Conservation (phyloP, 768 basidiomycete genomes). For the Trametes sanguinea region DNA sequence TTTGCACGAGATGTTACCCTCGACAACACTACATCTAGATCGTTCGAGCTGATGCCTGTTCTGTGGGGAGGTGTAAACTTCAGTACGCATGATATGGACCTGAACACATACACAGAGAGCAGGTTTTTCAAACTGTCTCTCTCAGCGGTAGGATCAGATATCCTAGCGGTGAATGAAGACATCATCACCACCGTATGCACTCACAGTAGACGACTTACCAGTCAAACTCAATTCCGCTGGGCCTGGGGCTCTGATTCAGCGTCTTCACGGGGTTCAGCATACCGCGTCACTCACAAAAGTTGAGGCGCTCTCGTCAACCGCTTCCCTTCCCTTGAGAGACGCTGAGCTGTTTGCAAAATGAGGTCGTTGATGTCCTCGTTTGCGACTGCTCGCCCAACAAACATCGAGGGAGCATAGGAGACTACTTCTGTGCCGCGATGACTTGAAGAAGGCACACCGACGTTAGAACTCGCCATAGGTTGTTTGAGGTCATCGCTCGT, state of each 20-base stretch:
- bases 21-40: constrained; percentile 17
- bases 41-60: constrained; percentile 15
- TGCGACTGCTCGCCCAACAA: neutral
- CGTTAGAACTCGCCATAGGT: neutral
- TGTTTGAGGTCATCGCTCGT: neutral
- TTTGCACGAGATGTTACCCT: neutral
- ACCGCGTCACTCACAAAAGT: constrained; percentile 20
- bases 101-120: constrained; percentile 17
- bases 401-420: neutral
- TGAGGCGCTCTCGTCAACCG: constrained; percentile 21
- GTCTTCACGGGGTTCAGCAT: neutral
- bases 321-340: constrained; percentile 21
- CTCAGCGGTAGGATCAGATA: constrained; percentile 15
- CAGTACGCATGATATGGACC: too few species aligned
- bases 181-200: neutral
- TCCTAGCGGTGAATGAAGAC: constrained; percentile 9
- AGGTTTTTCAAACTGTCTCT: constrained; percentile 10
- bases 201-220: constrained; percentile 15
- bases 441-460: neutral
- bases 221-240: constrained; percentile 23
- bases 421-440: constrained; percentile 12
- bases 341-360: constrained; percentile 14
- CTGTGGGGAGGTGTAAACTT: neutral
- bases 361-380: constrained; percentile 20
- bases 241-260: constrained; percentile 12